Conservation (phyloP, 2,329 filamentous ascomycete genomes). For the Chaetomiaceae sp. region DNA sequence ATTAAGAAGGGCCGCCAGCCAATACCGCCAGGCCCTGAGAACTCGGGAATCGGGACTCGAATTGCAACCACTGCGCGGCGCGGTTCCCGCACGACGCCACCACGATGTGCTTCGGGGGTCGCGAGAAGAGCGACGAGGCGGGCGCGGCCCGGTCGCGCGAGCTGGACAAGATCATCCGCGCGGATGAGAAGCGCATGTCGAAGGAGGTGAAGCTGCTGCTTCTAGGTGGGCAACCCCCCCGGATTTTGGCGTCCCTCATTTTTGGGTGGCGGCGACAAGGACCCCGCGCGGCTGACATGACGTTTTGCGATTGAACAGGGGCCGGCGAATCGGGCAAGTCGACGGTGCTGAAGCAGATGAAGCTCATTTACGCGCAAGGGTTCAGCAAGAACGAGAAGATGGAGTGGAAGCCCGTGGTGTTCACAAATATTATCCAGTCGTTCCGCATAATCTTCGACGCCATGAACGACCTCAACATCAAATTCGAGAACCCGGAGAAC, state of each 20-base stretch:
- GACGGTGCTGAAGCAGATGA: slow-evolving; percentile 98
- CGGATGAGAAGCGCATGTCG: slow-evolving; percentile 79
- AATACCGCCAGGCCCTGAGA: background rate
- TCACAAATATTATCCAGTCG: slow-evolving; percentile 88
- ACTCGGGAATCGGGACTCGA: background rate
- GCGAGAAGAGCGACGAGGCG: slow-evolving; percentile 44
- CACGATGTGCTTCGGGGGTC: slow-evolving; percentile 60
- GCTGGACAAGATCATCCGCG: slow-evolving; percentile 78
- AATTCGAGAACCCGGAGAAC: slow-evolving; percentile 72
- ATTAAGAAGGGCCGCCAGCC: slow-evolving; percentile 10
- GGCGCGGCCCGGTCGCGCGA: slow-evolving; percentile 57
- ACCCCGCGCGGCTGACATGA: slow-evolving; percentile 11
- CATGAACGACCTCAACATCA: slow-evolving; percentile 77
- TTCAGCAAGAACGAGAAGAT: slow-evolving; percentile 86
- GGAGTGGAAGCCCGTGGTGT: slow-evolving; percentile 92
- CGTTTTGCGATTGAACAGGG: slow-evolving; percentile 53
- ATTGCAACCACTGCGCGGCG: background rate
- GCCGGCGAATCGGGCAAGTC: slow-evolving; percentile 95
- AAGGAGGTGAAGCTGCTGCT: slow-evolving; percentile 91
- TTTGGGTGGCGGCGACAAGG: background rate
- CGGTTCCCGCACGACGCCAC: slow-evolving; percentile 1
- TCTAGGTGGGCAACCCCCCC: slow-evolving; percentile 58
- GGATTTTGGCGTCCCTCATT: too few relatives aligned
- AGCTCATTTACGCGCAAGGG: slow-evolving; percentile 88
- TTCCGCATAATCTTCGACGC: slow-evolving; percentile 86